Evolutionary conservation across 768 basidiomycete species (phyloP).

Genomic region (Boletellus sp.): DNA sequence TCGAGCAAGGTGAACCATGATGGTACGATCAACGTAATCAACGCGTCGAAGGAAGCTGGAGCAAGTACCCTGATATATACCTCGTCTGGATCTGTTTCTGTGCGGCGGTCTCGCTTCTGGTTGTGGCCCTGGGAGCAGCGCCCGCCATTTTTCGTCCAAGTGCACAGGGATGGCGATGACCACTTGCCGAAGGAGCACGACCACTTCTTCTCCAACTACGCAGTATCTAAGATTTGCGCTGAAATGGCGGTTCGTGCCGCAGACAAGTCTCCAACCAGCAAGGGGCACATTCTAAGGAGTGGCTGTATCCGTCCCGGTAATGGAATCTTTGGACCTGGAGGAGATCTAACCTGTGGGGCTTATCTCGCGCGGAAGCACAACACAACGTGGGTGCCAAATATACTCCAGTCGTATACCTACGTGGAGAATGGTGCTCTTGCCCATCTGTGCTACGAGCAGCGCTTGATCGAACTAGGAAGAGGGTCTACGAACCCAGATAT

Average conservation of each 20-base stretch:
- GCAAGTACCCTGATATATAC: conserved; percentile 64
- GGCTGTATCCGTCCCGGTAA: conserved; percentile 79
- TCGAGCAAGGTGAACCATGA: conserved; percentile 62
- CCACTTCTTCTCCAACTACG: conserved; percentile 78
- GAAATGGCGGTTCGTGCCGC: conserved; percentile 47
- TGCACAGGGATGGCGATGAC: conserved; percentile 58
- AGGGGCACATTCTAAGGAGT: conserved; percentile 47
- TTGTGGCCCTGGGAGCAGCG: conserved; percentile 74
- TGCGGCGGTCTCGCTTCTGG: conserved; percentile 57
- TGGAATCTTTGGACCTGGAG: conserved; percentile 71
- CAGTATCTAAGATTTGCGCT: conserved; percentile 57
- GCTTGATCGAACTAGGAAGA: conserved; percentile 53
- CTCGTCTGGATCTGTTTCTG: conserved; percentile 64
- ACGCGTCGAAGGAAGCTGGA: conserved; percentile 52
- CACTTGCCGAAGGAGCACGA: conserved; percentile 50
- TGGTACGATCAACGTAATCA: conserved; percentile 66
- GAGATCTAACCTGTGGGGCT: conserved; percentile 63
- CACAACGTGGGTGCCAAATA: conserved; percentile 57
- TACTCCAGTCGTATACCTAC: conserved; percentile 63
- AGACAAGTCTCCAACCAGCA: conserved; percentile 33
- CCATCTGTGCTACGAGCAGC: conserved; percentile 69
- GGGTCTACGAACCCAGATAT: conserved; percentile 54
- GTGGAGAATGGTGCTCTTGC: conserved; percentile 75
- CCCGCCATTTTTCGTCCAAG: conserved; percentile 57
- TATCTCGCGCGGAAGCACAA: conserved; percentile 59